Evolutionary conservation across 768 basidiomycete species (phyloP).

Genomic region (Macrolepiota dolichaula): DNA sequence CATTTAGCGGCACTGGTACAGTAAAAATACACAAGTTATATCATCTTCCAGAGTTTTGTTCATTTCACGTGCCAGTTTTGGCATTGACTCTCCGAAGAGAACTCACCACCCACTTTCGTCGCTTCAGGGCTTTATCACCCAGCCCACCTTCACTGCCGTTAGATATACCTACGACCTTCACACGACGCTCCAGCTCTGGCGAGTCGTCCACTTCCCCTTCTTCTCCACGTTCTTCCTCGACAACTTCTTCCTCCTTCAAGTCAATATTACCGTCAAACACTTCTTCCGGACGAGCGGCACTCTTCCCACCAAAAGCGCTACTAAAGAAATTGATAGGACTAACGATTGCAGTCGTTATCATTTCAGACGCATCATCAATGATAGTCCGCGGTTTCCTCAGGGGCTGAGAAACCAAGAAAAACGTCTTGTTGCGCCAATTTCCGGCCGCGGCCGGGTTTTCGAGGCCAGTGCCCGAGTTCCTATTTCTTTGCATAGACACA

Average conservation of each 20-base stretch:
- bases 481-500: not conserved
- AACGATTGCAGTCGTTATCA: slow-evolving; percentile 59
- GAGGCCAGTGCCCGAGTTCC: not conserved
- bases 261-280: slow-evolving; percentile 70
- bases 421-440: slow-evolving; percentile 57
- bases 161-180: slow-evolving; percentile 45
- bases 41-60: slow-evolving; percentile 8
- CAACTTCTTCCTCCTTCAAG: slow-evolving; percentile 69
- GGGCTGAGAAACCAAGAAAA: slow-evolving; percentile 65
- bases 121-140: slow-evolving; percentile 28
- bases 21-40: not conserved
- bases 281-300: slow-evolving; percentile 56
- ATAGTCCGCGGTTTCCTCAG: slow-evolving; percentile 64
- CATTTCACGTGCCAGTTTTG: slow-evolving; percentile 22
- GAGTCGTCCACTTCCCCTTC: slow-evolving; percentile 81
- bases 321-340: slow-evolving; percentile 55
- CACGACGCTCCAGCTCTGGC: slow-evolving; percentile 47
- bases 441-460: slow-evolving; percentile 22
- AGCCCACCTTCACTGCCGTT: slow-evolving; percentile 24
- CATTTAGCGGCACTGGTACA: not conserved
- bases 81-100: slow-evolving; percentile 36
- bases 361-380: slow-evolving; percentile 66
- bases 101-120: slow-evolving; percentile 36
- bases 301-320: slow-evolving; percentile 24
- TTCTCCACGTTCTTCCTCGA: slow-evolving; percentile 76